Conservation (phyloP, 441 rosid genomes). For the Hura crepitans region DNA sequence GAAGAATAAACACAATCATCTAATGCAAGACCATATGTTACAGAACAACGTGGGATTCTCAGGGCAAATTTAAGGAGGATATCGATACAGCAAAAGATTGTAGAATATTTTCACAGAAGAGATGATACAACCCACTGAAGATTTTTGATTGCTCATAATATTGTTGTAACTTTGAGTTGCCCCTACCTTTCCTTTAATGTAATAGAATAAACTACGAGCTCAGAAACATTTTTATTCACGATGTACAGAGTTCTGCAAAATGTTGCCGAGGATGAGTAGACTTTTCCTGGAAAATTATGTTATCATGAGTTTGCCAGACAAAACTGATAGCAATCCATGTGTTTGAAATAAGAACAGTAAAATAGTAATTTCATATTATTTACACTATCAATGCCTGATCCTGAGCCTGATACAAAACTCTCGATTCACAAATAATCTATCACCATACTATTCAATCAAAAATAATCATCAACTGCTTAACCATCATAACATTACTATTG, state of each 20-base stretch:
- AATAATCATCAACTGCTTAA: not conserved
- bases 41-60: slow-evolving; percentile 5
- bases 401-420: not conserved
- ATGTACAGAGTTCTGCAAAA: not conserved
- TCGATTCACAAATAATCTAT: not conserved
- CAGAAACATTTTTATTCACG: too few species aligned
- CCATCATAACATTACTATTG: not conserved
- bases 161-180: not conserved
- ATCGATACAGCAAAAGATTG: not conserved
- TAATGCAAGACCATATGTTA: not conserved
- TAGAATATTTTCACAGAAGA: not conserved
- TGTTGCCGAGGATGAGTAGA: not conserved
- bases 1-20: slow-evolving; percentile 13
- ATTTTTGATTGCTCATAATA: slow-evolving; percentile 8
- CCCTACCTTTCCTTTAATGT: not conserved
- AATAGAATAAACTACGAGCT: slow-evolving; percentile 1
- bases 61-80: slow-evolving; percentile 5
- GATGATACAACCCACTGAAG: not conserved
- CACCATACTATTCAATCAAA: not conserved
- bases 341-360: not conserved
- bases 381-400: not conserved
- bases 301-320: not conserved
- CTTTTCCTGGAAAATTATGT: not conserved
- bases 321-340: not conserved
- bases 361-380: not conserved